phyloP scores from a whole-genome alignment of 345 rosid genomes.

The Clarkia xantiana region DNA sequence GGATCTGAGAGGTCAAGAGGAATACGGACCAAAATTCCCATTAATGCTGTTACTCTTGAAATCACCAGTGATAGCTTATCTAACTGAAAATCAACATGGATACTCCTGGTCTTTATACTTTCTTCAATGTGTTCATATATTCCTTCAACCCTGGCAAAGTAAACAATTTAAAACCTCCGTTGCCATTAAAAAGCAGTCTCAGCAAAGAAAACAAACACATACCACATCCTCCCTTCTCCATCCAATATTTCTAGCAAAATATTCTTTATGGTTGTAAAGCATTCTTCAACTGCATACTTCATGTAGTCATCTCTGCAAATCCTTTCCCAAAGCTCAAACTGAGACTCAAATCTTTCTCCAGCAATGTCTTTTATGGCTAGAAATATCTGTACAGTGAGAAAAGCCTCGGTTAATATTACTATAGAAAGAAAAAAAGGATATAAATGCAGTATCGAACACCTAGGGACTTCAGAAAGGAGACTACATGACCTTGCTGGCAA shows the following conservation, averaged over 20 bases:
- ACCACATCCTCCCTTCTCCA: conserved; percentile 91
- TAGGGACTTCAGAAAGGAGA: neutral
- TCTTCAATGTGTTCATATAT: conserved; percentile 51
- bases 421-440: neutral
- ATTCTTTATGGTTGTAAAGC: conserved; percentile 42
- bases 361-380: conserved; percentile 76
- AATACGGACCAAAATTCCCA: conserved; percentile 71
- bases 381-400: conserved; percentile 37
- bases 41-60: conserved; percentile 58
- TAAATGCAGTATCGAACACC: no score
- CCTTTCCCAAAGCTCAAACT: conserved; percentile 82
- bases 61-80: conserved; percentile 67
- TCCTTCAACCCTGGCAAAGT: conserved; percentile 61
- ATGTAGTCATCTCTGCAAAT: conserved; percentile 74
- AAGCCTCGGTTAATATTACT: neutral
- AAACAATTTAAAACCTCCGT: neutral
- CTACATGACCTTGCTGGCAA: conserved; percentile 78
- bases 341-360: conserved; percentile 48
- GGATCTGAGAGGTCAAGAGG: neutral
- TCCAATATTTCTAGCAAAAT: conserved; percentile 65
- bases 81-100: conserved; percentile 50
- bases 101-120: conserved; percentile 31
- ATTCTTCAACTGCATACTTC: conserved; percentile 95
- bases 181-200: neutral
- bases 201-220: conserved; percentile 8